Evolutionary conservation across 1,284 basidiomycete genomes (phyloP).

Genomic region (Ganoderma leucocontextum): DNA sequence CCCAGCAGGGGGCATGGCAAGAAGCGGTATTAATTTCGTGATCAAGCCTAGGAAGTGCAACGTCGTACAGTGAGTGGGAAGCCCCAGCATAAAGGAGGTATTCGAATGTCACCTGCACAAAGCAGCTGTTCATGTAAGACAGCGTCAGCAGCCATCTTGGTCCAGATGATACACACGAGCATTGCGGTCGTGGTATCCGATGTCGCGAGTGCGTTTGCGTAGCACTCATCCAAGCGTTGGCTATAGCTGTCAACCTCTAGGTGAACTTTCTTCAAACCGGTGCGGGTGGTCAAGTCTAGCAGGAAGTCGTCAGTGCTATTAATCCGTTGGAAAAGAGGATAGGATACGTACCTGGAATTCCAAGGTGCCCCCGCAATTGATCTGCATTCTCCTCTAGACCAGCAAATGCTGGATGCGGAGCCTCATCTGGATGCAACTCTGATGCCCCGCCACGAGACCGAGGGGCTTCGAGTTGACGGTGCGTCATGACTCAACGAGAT

Average conservation of each 20-base stretch:
- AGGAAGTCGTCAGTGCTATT: neutral
- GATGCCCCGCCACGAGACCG: neutral
- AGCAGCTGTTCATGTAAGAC: neutral
- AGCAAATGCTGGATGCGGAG: neutral
- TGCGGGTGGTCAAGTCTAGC: neutral
- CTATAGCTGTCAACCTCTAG: neutral
- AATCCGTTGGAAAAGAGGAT: neutral
- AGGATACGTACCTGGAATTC: neutral
- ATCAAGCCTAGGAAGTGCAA: neutral
- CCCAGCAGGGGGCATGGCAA: neutral
- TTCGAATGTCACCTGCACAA: neutral
- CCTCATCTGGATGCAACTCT: neutral
- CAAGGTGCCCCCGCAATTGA: neutral
- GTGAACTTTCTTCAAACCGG: neutral
- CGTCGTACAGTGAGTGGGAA: neutral
- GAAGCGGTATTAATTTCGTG: neutral
- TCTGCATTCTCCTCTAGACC: constrained; percentile 1
- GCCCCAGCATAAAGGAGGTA: neutral
- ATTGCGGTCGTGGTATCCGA: neutral
- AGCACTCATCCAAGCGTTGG: constrained; percentile 1
- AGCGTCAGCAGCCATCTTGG: neutral
- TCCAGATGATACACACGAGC: neutral
- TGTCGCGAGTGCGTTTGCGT: neutral
- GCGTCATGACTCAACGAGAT: neutral
- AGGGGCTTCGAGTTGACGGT: neutral